Conservation (phyloP, 2,329 filamentous ascomycete species). For the Sporothrix schenckii region DNA sequence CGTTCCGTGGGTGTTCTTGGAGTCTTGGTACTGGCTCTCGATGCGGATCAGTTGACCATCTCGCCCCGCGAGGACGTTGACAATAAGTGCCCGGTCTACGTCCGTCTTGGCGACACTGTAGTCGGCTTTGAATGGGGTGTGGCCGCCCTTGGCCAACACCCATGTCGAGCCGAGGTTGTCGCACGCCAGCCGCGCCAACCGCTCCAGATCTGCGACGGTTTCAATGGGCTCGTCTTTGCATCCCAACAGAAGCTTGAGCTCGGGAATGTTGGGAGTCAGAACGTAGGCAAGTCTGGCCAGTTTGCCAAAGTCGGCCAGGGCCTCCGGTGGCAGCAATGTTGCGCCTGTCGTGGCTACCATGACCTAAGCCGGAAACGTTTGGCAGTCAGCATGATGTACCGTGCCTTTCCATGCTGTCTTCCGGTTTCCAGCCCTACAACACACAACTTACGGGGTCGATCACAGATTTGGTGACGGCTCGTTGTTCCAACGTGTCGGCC, state of each 20-base stretch:
- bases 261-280: slow-evolving; percentile 76
- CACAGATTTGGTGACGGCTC: slow-evolving; percentile 63
- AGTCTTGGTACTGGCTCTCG: slow-evolving; percentile 70
- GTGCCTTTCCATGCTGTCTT: no score
- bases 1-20: slow-evolving; percentile 87
- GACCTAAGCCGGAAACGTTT: slow-evolving; percentile 58
- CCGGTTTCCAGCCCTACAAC: neutral
- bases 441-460: slow-evolving; percentile 68
- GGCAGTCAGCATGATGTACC: no score
- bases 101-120: slow-evolving; percentile 60
- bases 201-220: slow-evolving; percentile 66
- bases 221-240: slow-evolving; percentile 49
- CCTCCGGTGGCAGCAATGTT: slow-evolving; percentile 65
- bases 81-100: slow-evolving; percentile 65
- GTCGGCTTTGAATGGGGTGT: slow-evolving; percentile 73
- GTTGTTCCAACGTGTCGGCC: slow-evolving; percentile 62
- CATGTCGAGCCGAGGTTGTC: slow-evolving; percentile 72
- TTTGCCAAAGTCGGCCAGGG: slow-evolving; percentile 63
- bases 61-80: slow-evolving; percentile 74
- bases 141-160: slow-evolving; percentile 88
- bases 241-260: slow-evolving; percentile 68
- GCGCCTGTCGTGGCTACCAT: slow-evolving; percentile 88
- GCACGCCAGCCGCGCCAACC: slow-evolving; percentile 64
- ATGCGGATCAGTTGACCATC: slow-evolving; percentile 60
- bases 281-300: slow-evolving; percentile 69